Conservation (phyloP, 1,139 yeast genomes). For the Yamadazyma sp. region DNA sequence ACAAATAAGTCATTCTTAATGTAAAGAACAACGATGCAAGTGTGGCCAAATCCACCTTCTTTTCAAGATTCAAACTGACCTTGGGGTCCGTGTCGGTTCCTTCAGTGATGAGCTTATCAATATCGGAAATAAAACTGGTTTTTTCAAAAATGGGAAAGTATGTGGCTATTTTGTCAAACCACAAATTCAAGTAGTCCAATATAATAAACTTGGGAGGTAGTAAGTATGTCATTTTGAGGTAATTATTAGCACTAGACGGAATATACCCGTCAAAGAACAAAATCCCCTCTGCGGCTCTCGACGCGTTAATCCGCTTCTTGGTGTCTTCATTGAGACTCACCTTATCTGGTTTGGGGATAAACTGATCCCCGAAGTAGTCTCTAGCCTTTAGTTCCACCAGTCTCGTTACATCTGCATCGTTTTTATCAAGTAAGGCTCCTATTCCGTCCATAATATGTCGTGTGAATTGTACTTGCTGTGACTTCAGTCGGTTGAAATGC, state of each 20-base stretch:
- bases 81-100: constrained; percentile 6
- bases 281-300: constrained; percentile 5
- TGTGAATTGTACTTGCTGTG: constrained; percentile 7
- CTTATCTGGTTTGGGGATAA: constrained; percentile 13
- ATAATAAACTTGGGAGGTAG: constrained; percentile 15
- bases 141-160: constrained; percentile 51
- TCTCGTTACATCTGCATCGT: constrained; percentile 4
- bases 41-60: constrained; percentile 26
- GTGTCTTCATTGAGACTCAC: constrained; percentile 5
- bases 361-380: constrained; percentile 12
- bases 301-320: constrained; percentile 10
- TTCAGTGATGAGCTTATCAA: constrained; percentile 17
- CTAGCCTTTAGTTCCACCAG: constrained; percentile 9
- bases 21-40: constrained; percentile 25
- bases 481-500: constrained; percentile 11
- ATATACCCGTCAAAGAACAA: constrained; percentile 11
- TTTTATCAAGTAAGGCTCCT: constrained; percentile 9
- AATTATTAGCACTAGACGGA: constrained; percentile 6
- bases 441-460: constrained; percentile 10
- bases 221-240: constrained; percentile 4
- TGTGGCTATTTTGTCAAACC: constrained; percentile 43
- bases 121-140: constrained; percentile 18
- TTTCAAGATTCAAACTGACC: constrained; percentile 22
- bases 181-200: constrained; percentile 19
- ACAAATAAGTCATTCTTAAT: constrained; percentile 27